Conservation (phyloP, 352 stramenopile genomes). For the Paralagenidium karlingii region DNA sequence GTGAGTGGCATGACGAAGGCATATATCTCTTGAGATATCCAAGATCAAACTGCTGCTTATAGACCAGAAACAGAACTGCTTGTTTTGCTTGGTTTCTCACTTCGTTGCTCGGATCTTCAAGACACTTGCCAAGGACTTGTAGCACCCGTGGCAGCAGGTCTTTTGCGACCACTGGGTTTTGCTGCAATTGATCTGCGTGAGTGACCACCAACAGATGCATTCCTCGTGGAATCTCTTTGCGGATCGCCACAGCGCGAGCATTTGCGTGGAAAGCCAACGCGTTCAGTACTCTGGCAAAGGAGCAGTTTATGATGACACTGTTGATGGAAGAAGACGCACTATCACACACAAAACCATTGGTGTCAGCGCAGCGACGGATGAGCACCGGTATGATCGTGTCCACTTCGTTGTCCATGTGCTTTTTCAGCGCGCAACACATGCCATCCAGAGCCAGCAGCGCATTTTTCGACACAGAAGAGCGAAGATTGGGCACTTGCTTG, state of each 20-base stretch:
- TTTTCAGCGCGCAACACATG: conserved; percentile 26
- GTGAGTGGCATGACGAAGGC: conserved; percentile 17
- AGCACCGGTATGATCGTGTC: conserved; percentile 44
- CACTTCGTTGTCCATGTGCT: conserved; percentile 40
- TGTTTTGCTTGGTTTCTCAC: conserved; percentile 58
- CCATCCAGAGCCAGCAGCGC: conserved; percentile 55
- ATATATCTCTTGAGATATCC: conserved; percentile 43
- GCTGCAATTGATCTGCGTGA: conserved; percentile 16
- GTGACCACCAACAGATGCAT: conserved; percentile 35
- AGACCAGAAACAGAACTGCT: conserved; percentile 30
- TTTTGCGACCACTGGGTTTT: conserved; percentile 17
- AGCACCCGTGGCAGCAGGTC: conserved; percentile 1
- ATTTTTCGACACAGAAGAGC: conserved; percentile 65
- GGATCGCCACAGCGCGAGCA: conserved; percentile 35
- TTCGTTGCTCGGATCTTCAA: conserved; percentile 68
- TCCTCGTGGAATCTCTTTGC: conserved; percentile 39
- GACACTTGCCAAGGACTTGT: conserved; percentile 32
- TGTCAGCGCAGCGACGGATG: conserved; percentile 51
- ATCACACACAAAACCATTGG: conserved; percentile 66
- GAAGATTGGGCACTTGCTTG: conserved; percentile 49
- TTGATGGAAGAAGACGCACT: conserved; percentile 28
- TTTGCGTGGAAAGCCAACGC: conserved; percentile 22
- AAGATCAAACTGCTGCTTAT: conserved; percentile 18
- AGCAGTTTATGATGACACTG: conserved; percentile 42
- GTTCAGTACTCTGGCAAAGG: conserved; percentile 22